Evolutionary conservation across 2,329 filamentous ascomycete genomes (phyloP), one percentile per base, ranked within the genome.

Genomic region (Cryphonectria nitschkei): DNA sequence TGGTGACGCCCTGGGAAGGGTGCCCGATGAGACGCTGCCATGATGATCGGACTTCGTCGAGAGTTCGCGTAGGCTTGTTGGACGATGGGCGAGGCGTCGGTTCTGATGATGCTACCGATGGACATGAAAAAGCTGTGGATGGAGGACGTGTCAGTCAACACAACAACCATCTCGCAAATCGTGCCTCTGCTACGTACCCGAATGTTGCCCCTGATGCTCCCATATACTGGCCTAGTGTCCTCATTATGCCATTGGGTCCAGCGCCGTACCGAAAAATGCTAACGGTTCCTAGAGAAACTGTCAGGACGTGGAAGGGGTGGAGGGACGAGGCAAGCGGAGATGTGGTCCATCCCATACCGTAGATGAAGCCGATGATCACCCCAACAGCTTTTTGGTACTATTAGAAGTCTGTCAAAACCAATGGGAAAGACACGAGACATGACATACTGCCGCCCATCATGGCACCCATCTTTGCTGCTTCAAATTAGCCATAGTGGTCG

Each of bases 201-300:
- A 99, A 99, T 13, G 95, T 98, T 63, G 94, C 94, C 56, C 95
- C 95, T 37, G 95, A 98, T 61, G 93, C 95, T 46, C 93, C 83
- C 96, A 99, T 99, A 81, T 97, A 98, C 82, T 98, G 96, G 73
- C 96, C 95, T 65, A 99, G 84, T 43, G 95, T 98, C 77, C 96
- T 88, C 88, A 97, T 93, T 79, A 98, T 93, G 69, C 96, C 96
- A 77, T 97, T 97, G 11, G 94, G 90, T 32, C 96, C 96, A 68
- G 95, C 94, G 71, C 96, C 96, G 79, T 95, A 97, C 81, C 96
- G 90, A 80, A 99, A 95, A 78, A 99, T 97, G 79, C 95, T 97
- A 77, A 97, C 93, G 67, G 92, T 93, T 80, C 94, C 94, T 97
- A 73, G 19, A n/a, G 65, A 68, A 61, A 16, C 46, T 32, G 46